phyloP scores from a whole-genome alignment of 495 filamentous ascomycete genomes.

The Neurospora sp. region DNA sequence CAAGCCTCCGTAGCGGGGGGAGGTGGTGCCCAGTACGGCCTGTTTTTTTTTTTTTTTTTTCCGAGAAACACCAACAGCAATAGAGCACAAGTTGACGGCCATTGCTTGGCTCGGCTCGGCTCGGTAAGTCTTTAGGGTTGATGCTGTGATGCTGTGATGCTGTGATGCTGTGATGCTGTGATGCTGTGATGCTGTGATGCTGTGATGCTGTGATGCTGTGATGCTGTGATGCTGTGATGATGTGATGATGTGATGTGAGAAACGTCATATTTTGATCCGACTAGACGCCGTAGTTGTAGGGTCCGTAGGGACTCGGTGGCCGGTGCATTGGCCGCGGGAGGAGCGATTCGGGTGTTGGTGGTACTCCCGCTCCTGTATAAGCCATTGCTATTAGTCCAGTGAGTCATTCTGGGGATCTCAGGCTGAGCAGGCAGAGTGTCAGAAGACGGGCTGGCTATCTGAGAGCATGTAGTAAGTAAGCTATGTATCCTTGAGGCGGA shows the following conservation, averaged over 20 bases:
- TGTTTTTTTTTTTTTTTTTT: no score
- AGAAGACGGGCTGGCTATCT: no score
- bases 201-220: not conserved
- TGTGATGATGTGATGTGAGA: not conserved
- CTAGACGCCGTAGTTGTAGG: not conserved
- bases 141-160: not conserved
- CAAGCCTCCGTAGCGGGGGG: no score
- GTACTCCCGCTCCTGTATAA: not conserved
- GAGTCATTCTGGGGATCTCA: not conserved
- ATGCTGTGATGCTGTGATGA: not conserved
- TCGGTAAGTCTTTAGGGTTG: not conserved
- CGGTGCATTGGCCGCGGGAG: not conserved
- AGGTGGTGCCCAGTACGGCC: no score
- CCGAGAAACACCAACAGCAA: no score
- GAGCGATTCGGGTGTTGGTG: not conserved
- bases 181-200: not conserved
- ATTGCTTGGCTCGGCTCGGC: no score
- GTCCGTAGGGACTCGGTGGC: not conserved
- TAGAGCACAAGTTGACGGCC: no score
- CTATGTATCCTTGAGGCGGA: not conserved
- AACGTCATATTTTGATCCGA: not conserved
- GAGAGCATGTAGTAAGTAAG: not conserved
- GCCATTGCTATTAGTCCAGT: not conserved
- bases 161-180: not conserved
- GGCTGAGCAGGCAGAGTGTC: not conserved